Evolutionary conservation across 2,329 filamentous ascomycete species (phyloP).

Genomic region (Didymella arachidicola): DNA sequence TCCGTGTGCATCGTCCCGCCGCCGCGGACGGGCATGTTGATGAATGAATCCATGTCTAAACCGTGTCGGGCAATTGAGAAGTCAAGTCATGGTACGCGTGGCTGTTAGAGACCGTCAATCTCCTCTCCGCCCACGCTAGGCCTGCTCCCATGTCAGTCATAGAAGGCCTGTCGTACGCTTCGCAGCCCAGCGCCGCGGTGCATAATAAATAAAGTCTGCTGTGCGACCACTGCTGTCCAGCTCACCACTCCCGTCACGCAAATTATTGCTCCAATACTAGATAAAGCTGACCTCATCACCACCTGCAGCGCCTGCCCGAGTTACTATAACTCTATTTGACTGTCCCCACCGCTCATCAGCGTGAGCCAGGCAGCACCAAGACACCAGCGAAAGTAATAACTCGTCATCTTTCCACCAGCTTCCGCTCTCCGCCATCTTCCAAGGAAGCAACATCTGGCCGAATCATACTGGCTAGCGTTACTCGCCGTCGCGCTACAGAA

Average conservation of each 20-base stretch:
- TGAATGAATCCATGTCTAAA: conserved; percentile 33
- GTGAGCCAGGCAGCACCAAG: conserved; percentile 32
- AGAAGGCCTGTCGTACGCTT: conserved; percentile 25
- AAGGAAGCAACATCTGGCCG: conserved; percentile 20
- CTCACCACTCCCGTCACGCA: conserved; percentile 25
- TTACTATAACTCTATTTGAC: conserved; percentile 13
- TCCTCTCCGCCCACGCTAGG: conserved; percentile 35
- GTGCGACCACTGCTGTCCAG: conserved; percentile 25
- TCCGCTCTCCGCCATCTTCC: conserved; percentile 25
- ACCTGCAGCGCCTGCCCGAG: conserved; percentile 18
- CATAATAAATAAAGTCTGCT: conserved; percentile 38
- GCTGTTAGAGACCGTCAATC: conserved; percentile 22
- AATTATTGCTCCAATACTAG: conserved; percentile 18
- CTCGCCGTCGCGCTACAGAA: conserved; percentile 24
- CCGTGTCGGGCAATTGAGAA: conserved; percentile 24
- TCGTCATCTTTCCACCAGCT: conserved; percentile 30
- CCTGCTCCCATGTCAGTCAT: conserved; percentile 30
- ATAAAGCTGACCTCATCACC: conserved; percentile 40
- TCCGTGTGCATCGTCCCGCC: conserved; percentile 46
- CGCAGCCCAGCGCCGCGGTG: conserved; percentile 42
- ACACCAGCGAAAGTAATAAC: conserved; percentile 25
- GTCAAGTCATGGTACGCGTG: conserved; percentile 20
- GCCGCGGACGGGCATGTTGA: conserved; percentile 37
- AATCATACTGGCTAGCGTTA: conserved; percentile 26
- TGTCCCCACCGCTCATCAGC: conserved; percentile 9